Evolutionary conservation across 441 rosid species (phyloP).

Genomic region (Gossypium davidsonii): DNA sequence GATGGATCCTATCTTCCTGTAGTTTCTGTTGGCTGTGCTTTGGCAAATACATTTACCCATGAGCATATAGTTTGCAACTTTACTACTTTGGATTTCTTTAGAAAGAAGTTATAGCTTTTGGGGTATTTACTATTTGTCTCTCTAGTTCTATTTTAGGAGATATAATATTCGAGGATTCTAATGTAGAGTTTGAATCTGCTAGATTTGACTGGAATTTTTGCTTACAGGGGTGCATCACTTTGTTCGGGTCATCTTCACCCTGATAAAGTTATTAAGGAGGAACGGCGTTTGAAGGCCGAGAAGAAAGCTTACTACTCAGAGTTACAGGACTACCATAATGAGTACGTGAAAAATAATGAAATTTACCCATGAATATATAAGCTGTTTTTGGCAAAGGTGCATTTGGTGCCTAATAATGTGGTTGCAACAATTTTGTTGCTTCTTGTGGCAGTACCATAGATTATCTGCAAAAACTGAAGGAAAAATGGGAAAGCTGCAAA

Average conservation of each 20-base stretch:
- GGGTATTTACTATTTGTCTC: neutral
- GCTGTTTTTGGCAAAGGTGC: neutral
- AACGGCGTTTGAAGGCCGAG: slow-evolving; percentile 40
- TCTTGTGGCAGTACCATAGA: slow-evolving; percentile 63
- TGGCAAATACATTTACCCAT: neutral
- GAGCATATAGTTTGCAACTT: neutral
- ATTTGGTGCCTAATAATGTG: slow-evolving; percentile 9
- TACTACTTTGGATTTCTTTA: neutral
- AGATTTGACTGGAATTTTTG: slow-evolving; percentile 27
- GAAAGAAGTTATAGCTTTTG: neutral
- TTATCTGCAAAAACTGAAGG: slow-evolving; percentile 65
- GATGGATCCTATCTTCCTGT: neutral
- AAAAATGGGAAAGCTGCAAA: slow-evolving; percentile 62
- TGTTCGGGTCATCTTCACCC: slow-evolving; percentile 79
- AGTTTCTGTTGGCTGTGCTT: neutral
- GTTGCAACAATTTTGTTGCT: slow-evolving; percentile 23
- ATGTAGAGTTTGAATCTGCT: slow-evolving; percentile 7
- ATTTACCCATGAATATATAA: neutral
- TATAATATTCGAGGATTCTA: neutral
- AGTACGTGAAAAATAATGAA: slow-evolving; percentile 43
- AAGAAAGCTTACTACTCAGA: slow-evolving; percentile 55
- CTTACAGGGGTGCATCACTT: slow-evolving; percentile 74
- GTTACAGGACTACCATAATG: slow-evolving; percentile 65
- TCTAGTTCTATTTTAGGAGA: neutral
- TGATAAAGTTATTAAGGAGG: slow-evolving; percentile 55